Base-by-base conservation (phyloP, 345 rosid species). In the Ricinus communis region DNA sequence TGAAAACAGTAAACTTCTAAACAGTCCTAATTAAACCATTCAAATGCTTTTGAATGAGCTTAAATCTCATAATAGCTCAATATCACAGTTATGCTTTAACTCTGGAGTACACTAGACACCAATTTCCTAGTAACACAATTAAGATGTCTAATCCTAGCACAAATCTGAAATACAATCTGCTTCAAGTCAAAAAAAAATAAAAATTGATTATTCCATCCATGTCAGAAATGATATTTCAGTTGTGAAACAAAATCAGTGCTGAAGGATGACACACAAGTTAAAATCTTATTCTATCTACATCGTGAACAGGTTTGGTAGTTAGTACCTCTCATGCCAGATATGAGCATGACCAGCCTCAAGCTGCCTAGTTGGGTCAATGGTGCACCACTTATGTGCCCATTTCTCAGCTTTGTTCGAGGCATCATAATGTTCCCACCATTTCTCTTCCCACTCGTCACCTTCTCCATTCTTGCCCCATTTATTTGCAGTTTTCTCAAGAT, bases 351-450 rank as follows among this genome's bases (percentile, higher is more conserved):
- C 98, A 75, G 77, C 91, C 2, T 88, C 93, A 50, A 91, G 90
- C 25, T 72, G 82, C 55, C 90, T 91, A 59, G 82, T 82, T 21
- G 95, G 98, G 82, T 94, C 92, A 72, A 90, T 83, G 79, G 93
- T 85, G 80, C 98, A 91, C 98, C 98, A 90, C 77, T 94, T 94
- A 73, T 91, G 88, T 45, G 98, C 95, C 97, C 97, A 91, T 84
- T 94, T 94, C 61, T 94, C 96, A 0, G 98, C 81, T 79, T 90
- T 72, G 30, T 93, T 93, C 0, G 96, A 81, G 16, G 95, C 91
- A 79, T 87, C 86, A 46, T 91, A 91, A 80, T 91, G 97, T 76
- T 94, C 98, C 84, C 83, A 88, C 98, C 98, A 91, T 80, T 90
- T 71, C 82, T 94, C 98, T 79, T 84, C 95, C 97, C 98, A 94